Evolutionary conservation across 2,329 filamentous ascomycete species (phyloP), one percentile per base, ranked within the genome.

Genomic region (Ophiocordyceps sinensis): DNA sequence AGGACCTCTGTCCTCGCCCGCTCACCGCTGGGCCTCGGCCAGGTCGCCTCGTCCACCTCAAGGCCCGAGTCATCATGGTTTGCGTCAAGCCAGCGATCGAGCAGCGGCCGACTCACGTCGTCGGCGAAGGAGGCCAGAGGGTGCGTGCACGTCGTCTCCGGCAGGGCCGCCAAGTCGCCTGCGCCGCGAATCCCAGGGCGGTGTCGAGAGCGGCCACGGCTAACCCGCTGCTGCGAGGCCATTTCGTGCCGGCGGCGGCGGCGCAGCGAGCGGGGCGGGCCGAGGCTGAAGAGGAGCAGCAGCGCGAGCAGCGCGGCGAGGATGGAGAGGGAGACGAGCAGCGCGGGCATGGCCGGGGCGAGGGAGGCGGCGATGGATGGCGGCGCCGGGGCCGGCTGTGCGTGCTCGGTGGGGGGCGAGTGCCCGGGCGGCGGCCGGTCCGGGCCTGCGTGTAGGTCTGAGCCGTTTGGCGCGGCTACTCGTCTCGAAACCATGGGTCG

Each of bases 11-110:
- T 30, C 5, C 17, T n/a, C 12, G 19, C 28, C 12, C n/a, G n/a
- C n/a, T 37, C 38, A 6, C 19, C 31, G 10, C 40, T 31, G 15
- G 13, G 30, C 19, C 7, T 42, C 21, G 31, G 21, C 37, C 30
- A 29, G 9, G 40, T 42, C 30, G 36, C 40, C 28, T 38, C 40
- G 19, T 42, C 32, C 17, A 35, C n/a, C 36, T 38, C 40, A 9
- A 40, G 34, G 9, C 26, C 26, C 3, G 32, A 21, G 15, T 35
- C 13, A 13, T 36, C 39, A 21, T 36, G 26, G 34, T 28, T 34
- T 9, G 28, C 35, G 35, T 41, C 39, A n/a, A 28, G 28, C 26
- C 36, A 41, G 15, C 35, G 39, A 26, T 23, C 34, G 14, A 41
- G 39, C 21, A 41, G 21, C 12, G 35, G 34, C 28, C 29, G 35